Percentiles rank a stretch among this genome's conserved stretches.
Evolutionary conservation across 257 asterid species (phyloP).

Genomic region (Solanum dulcamara): DNA sequence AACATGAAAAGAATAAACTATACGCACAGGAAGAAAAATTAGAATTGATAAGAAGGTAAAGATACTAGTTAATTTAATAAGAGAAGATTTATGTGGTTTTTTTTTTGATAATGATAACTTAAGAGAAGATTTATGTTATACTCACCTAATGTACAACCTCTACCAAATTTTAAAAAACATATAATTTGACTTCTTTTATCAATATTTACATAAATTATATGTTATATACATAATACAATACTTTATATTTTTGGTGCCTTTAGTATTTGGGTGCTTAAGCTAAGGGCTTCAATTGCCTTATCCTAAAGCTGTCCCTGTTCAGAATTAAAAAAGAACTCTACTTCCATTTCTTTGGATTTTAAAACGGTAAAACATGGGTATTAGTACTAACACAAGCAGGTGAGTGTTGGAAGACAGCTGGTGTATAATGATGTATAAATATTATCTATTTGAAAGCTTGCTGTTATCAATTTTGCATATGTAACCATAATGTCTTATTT

Average conservation of each 20-base stretch:
- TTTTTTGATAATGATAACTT: too few species aligned
- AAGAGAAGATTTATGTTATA: neutral
- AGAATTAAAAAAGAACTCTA: neutral
- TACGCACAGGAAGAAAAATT: neutral
- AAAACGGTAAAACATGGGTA: neutral
- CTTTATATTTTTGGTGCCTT: neutral
- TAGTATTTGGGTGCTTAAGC: neutral
- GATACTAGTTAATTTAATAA: neutral
- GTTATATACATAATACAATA: neutral
- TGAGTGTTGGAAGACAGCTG: neutral
- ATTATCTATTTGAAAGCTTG: neutral
- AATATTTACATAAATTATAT: neutral
- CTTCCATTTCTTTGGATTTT: neutral
- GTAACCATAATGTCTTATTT: neutral
- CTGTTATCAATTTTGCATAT: neutral
- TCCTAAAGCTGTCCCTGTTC: neutral
- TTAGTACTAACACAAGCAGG: neutral
- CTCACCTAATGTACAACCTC: neutral
- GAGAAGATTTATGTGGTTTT: neutral
- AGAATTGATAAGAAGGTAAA: neutral
- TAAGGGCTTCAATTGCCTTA: neutral
- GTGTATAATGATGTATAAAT: neutral
- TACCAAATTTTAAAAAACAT: neutral
- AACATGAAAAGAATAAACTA: neutral
- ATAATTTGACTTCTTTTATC: neutral